phyloP scores from a whole-genome alignment of 768 basidiomycete genomes.

The Mycena sanguinolenta region DNA sequence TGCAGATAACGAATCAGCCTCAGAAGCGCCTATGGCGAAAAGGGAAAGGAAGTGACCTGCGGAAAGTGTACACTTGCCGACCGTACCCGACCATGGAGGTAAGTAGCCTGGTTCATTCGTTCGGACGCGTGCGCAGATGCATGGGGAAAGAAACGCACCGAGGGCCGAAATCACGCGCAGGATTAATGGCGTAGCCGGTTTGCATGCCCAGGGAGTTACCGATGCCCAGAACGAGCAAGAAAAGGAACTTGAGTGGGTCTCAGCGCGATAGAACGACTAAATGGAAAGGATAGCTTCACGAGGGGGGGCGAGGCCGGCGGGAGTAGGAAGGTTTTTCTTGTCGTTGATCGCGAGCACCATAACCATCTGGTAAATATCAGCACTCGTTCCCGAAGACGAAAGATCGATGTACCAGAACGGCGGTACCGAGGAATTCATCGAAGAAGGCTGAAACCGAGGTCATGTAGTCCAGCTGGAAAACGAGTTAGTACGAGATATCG shows the following conservation, averaged over 20 bases:
- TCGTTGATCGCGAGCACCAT: constrained; percentile 69
- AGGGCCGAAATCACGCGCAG: constrained; percentile 52
- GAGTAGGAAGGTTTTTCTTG: constrained; percentile 64
- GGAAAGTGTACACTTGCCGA: constrained; percentile 59
- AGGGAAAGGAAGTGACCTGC: constrained; percentile 49
- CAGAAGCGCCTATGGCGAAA: background rate
- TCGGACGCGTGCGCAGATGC: background rate
- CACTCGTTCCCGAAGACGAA: background rate
- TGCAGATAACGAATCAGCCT: constrained; percentile 40
- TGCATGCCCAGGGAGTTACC: constrained; percentile 73
- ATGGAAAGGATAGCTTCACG: constrained; percentile 22
- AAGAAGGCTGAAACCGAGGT: constrained; percentile 57
- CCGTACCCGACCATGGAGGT: constrained; percentile 85
- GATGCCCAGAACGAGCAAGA: constrained; percentile 71
- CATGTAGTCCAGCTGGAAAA: constrained; percentile 52
- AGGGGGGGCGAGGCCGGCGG: constrained; percentile 67
- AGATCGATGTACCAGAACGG: constrained; percentile 52
- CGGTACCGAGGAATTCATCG: constrained; percentile 71
- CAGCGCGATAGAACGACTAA: no score
- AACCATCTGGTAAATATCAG: constrained; percentile 49
- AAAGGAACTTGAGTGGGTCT: constrained; percentile 49
- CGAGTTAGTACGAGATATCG: background rate
- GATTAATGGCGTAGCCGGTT: constrained; percentile 63
- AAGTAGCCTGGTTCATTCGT: constrained; percentile 48
- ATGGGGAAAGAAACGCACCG: background rate